Evolutionary conservation across 345 rosid genomes (phyloP), one percentile per base, ranked within the genome.

Genomic region (Reutealis trisperma): DNA sequence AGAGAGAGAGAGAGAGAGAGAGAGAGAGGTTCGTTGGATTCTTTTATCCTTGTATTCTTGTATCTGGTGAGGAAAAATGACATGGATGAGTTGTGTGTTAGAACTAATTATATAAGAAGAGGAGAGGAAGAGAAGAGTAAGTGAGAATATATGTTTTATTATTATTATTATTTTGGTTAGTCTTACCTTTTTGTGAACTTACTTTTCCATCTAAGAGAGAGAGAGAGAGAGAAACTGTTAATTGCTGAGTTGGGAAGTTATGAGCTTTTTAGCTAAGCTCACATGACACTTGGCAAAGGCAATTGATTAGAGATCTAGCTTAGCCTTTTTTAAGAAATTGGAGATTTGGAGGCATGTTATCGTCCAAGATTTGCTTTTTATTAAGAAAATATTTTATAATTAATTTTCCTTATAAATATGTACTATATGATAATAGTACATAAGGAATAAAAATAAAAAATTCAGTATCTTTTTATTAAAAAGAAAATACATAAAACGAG

Each of bases 1-100:
- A n/a, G n/a, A n/a, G n/a, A n/a, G n/a, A n/a, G n/a, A n/a, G n/a
- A n/a, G n/a, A n/a, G n/a, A n/a, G n/a, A n/a, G n/a, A 55, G 58
- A 25, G 51, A 34, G 64, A 27, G 63, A 12, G 58, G 67, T 42
- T 62, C 25, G 76, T 63, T 77, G 80, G 80, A 70, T 77, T 61
- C 75, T 70, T 62, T 51, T 51, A 4, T 49, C 22, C 22, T 32
- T 12, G 8, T 13, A 30, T n/a, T 61, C 22, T 27, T 1, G 52
- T 37, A 42, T 11, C 44, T 55, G 49, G 54, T 52, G 25, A 52
- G 24, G 51, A 24, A 27, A 27, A 44, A 67, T 11, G 24, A 59
- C 22, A 27, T 67, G 45, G 60, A 19, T 41, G 59, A 15, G 14
- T 47, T 47, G 51, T 47, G 13, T 54, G 59, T 11, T 14, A 14